phyloP scores from a whole-genome alignment of 78 protist species.

The Tieghemostelium lacteum region DNA sequence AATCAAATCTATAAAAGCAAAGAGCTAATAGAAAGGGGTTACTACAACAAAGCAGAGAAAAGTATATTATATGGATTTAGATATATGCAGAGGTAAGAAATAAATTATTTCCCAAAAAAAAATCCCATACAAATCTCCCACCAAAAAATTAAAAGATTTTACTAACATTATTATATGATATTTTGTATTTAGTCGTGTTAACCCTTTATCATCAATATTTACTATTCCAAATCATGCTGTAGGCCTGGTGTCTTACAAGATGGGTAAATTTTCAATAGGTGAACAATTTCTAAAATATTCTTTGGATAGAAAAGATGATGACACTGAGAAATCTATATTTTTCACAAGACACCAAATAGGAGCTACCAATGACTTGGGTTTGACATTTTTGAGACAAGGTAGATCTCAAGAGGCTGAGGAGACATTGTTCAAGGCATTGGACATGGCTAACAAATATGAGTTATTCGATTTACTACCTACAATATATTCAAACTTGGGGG shows the following conservation, averaged over 20 bases:
- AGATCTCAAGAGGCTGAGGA: constrained; percentile 1
- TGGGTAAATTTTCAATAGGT: constrained; percentile 3
- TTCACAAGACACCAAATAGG: background rate
- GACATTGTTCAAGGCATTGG: background rate
- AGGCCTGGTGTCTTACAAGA: constrained; percentile 3
- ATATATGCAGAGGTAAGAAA: background rate
- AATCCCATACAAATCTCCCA: too few species aligned
- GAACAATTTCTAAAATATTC: constrained; percentile 14
- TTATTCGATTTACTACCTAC: background rate
- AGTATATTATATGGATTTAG: background rate
- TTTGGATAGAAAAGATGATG: constrained; percentile 20
- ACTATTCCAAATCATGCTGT: constrained; percentile 39
- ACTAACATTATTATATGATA: too few species aligned
- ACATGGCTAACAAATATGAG: background rate
- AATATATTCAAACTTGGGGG: constrained; percentile 54
- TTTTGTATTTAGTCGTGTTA: too few species aligned
- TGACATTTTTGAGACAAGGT: constrained; percentile 55
- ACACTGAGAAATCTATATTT: background rate
- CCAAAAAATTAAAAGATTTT: too few species aligned
- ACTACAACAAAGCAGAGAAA: background rate
- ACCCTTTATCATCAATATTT: constrained; percentile 49
- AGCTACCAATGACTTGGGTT: constrained; percentile 56
- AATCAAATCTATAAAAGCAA: background rate
- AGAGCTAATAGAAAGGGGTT: background rate
- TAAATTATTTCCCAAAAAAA: too few species aligned